These are phyloP conservation scores for Aureobasidium vineae DNA, from an alignment of 2,329 filamentous ascomycete genomes.

Conservation along the genomic window DNA sequence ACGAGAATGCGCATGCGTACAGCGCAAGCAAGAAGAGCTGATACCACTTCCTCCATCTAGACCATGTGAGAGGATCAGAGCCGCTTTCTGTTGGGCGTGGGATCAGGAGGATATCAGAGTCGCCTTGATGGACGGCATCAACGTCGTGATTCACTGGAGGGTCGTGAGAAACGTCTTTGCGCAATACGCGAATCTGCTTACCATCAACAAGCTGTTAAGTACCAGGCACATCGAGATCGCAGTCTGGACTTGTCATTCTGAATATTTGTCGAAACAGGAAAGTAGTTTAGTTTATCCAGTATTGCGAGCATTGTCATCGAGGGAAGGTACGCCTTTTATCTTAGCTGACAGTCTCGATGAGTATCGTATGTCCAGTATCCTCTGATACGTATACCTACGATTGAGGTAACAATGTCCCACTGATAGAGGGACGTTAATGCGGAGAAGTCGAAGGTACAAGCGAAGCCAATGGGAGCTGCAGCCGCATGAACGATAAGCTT, in stretches of 20 bases:
- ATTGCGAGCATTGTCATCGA: neutral
- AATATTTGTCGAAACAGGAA: neutral
- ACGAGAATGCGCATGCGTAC: conserved; percentile 45
- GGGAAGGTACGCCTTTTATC: neutral
- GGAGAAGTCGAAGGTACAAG: conserved; percentile 23
- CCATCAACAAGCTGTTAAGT: conserved; percentile 40
- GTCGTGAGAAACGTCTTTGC: neutral
- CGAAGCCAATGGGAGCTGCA: conserved; percentile 10
- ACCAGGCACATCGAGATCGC: conserved; percentile 36
- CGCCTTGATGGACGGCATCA: conserved; percentile 32
- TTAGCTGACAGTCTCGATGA: neutral
- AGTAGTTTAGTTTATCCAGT: neutral
- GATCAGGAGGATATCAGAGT: conserved; percentile 38
- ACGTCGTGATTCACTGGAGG: conserved; percentile 26
- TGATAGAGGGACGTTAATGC: conserved; percentile 23
- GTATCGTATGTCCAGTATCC: neutral
- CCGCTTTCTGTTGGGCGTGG: conserved; percentile 38
- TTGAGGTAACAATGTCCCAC: neutral
- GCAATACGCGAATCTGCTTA: neutral
- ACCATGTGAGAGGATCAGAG: conserved; percentile 38
- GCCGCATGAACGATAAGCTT: neutral
- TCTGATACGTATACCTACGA: neutral
- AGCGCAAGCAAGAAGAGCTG: conserved; percentile 43
- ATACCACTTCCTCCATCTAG: conserved; percentile 42
- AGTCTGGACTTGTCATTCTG: neutral